Evolutionary conservation across 495 filamentous ascomycete species (phyloP), one percentile per base, ranked within the genome.

Genomic region (Neurospora sp.): DNA sequence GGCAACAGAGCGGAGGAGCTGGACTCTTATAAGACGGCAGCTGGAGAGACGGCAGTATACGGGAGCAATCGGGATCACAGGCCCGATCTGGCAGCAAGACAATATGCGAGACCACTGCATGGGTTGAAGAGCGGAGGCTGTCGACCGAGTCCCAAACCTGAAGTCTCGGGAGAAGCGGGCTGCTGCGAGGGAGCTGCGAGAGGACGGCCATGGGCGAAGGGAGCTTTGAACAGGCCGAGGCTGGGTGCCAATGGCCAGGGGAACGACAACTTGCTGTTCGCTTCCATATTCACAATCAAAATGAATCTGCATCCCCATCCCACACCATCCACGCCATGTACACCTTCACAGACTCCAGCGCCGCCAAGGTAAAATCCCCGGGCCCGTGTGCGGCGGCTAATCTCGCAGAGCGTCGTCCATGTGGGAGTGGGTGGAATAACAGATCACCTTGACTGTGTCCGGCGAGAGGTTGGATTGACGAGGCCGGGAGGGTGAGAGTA

Each of bases 21-120:
- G 47, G 22, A 31, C 47, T 59, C 47, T 59, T 59, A 59, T 59
- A 22, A 16, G 20, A 31, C 47, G 20, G 10, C 20, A 31, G 20
- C 47, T 59, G 10, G 47, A 53, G 45, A 53, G 45, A 27, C 9
- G 4, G n/a, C 20, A 53, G 20, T 12, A 59, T 59, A 53, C 20
- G 4, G 45, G 20, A 12, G 20, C 20, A 59, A 8, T 35, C 22
- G 22, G 68, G 76, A 73, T 73, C 41, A 40, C 68, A 73, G 68
- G 27, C 59, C 61, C 41, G 69, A 70, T 69, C 71, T 71, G 68
- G 65, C 41, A 73, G 68, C n/a, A 73, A 47, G 44, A 68, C 75
- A 77, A 78, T 80, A 77, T 80, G 72, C 71, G 71, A 61, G 53
- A 31, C 53, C 16, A 16, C 6, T 12, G 22, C 22, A 12, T 61